A percentile compares a stretch with the other conserved stretches of the same genome.
phyloP scores from a whole-genome alignment of 768 basidiomycete species.

The Tulasnella sp. region DNA sequence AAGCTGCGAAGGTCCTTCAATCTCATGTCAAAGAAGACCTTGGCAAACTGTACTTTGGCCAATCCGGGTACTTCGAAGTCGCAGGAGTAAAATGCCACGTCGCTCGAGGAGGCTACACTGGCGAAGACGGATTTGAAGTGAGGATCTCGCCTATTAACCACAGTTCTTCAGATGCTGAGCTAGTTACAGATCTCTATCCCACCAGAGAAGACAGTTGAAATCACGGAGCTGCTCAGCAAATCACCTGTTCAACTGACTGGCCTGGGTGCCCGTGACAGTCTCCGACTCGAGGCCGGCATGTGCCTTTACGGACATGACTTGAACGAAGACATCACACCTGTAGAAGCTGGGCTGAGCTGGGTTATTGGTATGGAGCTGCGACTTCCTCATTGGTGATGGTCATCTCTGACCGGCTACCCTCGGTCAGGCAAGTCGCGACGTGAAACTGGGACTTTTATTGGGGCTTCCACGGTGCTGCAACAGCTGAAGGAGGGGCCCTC shows the following conservation, averaged over 20 bases:
- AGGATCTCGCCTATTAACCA: conserved; percentile 34
- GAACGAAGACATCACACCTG: conserved; percentile 80
- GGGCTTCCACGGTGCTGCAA: conserved; percentile 68
- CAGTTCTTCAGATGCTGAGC: not conserved
- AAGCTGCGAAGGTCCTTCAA: conserved; percentile 80
- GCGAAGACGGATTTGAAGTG: conserved; percentile 98
- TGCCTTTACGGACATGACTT: conserved; percentile 95
- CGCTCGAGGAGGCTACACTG: conserved; percentile 94
- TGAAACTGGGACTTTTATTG: conserved; percentile 69
- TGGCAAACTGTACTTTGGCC: conserved; percentile 76
- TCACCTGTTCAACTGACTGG: conserved; percentile 76
- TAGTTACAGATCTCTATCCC: conserved; percentile 79
- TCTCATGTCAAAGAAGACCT: conserved; percentile 75
- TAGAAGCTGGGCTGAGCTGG: conserved; percentile 93
- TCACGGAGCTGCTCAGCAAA: conserved; percentile 65
- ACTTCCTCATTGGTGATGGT: not conserved
- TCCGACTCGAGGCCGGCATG: conserved; percentile 96
- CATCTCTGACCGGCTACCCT: not conserved
- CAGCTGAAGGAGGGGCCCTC: conserved; percentile 81
- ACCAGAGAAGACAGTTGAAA: conserved; percentile 69
- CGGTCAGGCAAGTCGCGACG: conserved; percentile 77
- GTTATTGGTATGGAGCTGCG: conserved; percentile 69
- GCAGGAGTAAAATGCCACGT: conserved; percentile 82
- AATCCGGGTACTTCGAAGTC: conserved; percentile 76
- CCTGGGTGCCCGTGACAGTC: conserved; percentile 87